Base-by-base conservation (phyloP, 2,329 filamentous ascomycete genomes). In the Colletotrichum zoysiae region DNA sequence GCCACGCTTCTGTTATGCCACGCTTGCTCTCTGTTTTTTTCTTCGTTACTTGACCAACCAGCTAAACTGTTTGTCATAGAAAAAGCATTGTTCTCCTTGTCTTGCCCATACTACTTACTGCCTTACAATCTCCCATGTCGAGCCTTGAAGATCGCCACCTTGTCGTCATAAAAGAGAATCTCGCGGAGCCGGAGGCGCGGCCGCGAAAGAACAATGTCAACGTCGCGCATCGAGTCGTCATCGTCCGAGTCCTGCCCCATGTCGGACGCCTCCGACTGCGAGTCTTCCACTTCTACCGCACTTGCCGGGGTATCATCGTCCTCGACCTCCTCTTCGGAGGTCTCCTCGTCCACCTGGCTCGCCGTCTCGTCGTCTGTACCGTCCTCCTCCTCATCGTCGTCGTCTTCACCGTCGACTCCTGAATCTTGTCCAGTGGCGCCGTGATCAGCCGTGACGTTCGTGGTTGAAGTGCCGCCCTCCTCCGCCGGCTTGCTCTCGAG, bases 81-180 rank as follows among this genome's bases (percentile, higher is more conserved):
- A n/a, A 33, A n/a, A 18, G 11, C 23, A 20, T 44, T 53, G 51
- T 46, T 50, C 57, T 33, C 56, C 33, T 23, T 23, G 48, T 20
- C 35, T 30, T 23, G 26, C 26, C 23, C 30, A 18, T 64, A 30
- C 38, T 55, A 30, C 38, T 55, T 55, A 18, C 38, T 3, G 11
- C 20, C 12, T 57, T 77, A 86, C 67, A 86, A 77, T 76, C 78
- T 80, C 23, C 88, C 90, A 81, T 93, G 91, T 72, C 93, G 87
- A 42, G 92, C 92, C 79, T 92, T 93, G 82, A 95, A 95, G 70
- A 95, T 91, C 38, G 92, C 90, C 65, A 94, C 90, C 81, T 94
- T 93, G 79, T 95, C 93, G 79, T 95, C 93, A 77, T 94, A 95
- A 80, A 94, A 95, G 74, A 95, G 81, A 74, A 96, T 95, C 83